Percentiles rank a stretch among this genome's conserved stretches.
phyloP scores from a whole-genome alignment of 2,329 filamentous ascomycete species.

The Coniosporium uncinatum region DNA sequence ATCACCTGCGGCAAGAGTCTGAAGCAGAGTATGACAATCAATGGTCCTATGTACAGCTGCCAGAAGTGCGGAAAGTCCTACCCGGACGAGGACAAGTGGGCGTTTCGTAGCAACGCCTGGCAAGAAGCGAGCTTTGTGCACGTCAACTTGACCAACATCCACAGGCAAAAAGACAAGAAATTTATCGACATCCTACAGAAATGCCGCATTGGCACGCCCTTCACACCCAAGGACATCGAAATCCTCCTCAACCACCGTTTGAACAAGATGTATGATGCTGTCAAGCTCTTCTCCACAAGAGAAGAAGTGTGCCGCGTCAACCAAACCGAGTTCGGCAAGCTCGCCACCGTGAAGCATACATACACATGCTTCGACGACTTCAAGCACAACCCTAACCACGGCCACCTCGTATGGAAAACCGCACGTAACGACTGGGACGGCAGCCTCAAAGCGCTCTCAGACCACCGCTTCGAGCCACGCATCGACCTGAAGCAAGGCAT shows the following conservation, averaged over 20 bases:
- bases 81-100: constrained; percentile 50
- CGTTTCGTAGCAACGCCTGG: constrained; percentile 53
- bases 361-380: constrained; percentile 36
- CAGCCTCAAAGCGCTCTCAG: constrained; percentile 26
- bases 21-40: constrained; percentile 9
- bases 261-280: constrained; percentile 33
- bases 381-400: constrained; percentile 21
- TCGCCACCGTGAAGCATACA: constrained; percentile 14
- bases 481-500: constrained; percentile 43
- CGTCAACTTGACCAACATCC: constrained; percentile 47
- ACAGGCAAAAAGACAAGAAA: constrained; percentile 47
- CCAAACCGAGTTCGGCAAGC: constrained; percentile 20
- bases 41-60: constrained; percentile 24
- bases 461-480: constrained; percentile 39
- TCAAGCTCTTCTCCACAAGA: constrained; percentile 38
- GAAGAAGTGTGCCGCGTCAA: constrained; percentile 24
- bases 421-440: constrained; percentile 11
- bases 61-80: constrained; percentile 26
- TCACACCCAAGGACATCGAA: constrained; percentile 28
- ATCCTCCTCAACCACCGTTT: constrained; percentile 41
- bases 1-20: constrained; percentile 38
- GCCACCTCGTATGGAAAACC: constrained; percentile 11
- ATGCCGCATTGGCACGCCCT: constrained; percentile 38
- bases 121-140: constrained; percentile 44
- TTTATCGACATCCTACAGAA: constrained; percentile 53